Base-by-base conservation (phyloP, 257 asterid species). In the Nicotiana tomentosiformis region DNA sequence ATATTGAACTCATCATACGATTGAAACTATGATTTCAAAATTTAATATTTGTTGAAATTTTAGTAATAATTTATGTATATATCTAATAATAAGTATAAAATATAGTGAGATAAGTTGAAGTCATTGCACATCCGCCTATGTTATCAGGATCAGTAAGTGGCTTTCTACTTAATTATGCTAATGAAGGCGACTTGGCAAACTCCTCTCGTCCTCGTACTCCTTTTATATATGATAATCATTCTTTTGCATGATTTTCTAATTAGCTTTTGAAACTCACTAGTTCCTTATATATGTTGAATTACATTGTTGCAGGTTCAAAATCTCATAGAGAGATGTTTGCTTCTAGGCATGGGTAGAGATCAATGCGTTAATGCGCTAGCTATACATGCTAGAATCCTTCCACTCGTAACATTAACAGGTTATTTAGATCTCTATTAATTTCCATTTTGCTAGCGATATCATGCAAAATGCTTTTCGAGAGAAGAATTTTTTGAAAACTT, bases 321-420 rank as follows among this genome's bases (percentile, higher is more conserved):
- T 82, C 87, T 93, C 2, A 93, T 91, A 57, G 93, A 93, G 88
- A 90, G 94, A 85, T 93, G 97, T 68, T 88, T 93, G 92, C 68
- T 93, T 43, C 90, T 88, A 82, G 90, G 80, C 32, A 91, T 91
- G 97, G 90, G 88, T 81, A 86, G 89, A 83, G 97, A 93, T 56
- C 89, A 90, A 82, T 92, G 98, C 77, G 86, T 91, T 29, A 85
- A 86, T 83, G 88, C 92, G 11, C 84, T 93, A 77, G 92, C 91
- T 0, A 83, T 87, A 77, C 91, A 91, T 82, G 98, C 95, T 32
- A 86, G 82, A 77, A 88, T 92, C 51, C 90, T 69, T 18, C 93
- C 96, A 0, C 87, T 83, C 8, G 89, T 93, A 32, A 93, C 97
- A 57, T 87, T 88, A 35, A 84, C 92, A 66, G 94, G 93, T 90